Conservation (phyloP, 768 basidiomycete species). For the Psilocybe tampanensis region DNA sequence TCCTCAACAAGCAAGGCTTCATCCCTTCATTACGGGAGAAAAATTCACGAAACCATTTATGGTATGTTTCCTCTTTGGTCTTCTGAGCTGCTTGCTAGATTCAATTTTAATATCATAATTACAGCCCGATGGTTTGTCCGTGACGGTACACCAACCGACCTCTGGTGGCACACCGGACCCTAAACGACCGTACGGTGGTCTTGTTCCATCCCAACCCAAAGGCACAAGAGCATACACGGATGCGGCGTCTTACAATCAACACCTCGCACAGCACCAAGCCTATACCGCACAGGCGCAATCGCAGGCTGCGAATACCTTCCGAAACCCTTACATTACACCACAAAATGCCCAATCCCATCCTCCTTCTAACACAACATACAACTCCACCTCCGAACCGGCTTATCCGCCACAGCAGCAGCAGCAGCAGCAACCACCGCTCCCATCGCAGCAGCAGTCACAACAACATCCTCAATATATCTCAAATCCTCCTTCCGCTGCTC, state of each 20-base stretch:
- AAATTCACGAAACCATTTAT: constrained; percentile 88
- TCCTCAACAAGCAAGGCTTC: constrained; percentile 92
- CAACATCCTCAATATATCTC: constrained; percentile 35
- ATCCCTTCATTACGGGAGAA: constrained; percentile 98
- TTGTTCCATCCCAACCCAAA: constrained; percentile 88
- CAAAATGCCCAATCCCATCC: constrained; percentile 40
- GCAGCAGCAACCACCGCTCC: constrained; percentile 27
- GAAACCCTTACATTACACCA: constrained; percentile 80
- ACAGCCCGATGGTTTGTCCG: constrained; percentile 57
- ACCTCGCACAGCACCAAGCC: constrained; percentile 91
- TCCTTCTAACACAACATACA: constrained; percentile 25
- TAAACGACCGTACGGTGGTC: constrained; percentile 91
- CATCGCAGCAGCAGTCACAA: constrained; percentile 25
- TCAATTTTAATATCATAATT: neutral
- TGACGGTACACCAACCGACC: constrained; percentile 30
- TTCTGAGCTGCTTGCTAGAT: constrained; percentile 7
- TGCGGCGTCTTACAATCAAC: constrained; percentile 93
- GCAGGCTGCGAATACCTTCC: constrained; percentile 70
- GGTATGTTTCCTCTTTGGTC: constrained; percentile 44
- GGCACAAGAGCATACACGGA: constrained; percentile 87
- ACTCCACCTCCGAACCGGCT: constrained; percentile 27
- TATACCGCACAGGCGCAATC: constrained; percentile 87
- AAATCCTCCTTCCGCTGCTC: constrained; percentile 34
- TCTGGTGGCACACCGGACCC: constrained; percentile 52
- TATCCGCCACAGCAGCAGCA: constrained; percentile 29